A percentile compares a stretch with the other conserved stretches of the same genome.
These are phyloP conservation scores for Dactylonectria estremocensis DNA, from an alignment of 2,329 filamentous ascomycete genomes.

Conservation along the genomic window DNA sequence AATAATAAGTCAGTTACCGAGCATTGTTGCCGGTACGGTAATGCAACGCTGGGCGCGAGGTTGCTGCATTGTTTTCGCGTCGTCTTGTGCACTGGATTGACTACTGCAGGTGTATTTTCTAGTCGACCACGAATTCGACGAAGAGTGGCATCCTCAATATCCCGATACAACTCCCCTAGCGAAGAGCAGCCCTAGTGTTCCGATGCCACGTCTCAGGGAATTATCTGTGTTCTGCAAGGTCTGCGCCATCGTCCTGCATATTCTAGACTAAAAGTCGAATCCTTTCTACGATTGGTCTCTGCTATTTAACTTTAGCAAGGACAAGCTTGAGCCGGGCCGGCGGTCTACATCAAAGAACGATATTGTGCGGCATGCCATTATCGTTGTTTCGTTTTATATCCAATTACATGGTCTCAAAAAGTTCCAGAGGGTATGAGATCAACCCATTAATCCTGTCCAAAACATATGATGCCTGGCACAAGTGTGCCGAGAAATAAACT, in stretches of 20 bases:
- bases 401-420: not conserved
- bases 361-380: not conserved
- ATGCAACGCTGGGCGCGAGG: constrained; percentile 16
- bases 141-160: constrained; percentile 3
- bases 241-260: not conserved
- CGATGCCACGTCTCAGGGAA: not conserved
- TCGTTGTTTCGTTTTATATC: not conserved
- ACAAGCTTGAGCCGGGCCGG: not conserved
- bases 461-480: not conserved
- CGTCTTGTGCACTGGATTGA: not conserved
- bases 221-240: not conserved
- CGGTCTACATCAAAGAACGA: not conserved
- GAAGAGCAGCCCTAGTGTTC: not conserved
- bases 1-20: not conserved
- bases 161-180: constrained; percentile 3
- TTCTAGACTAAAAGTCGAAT: not conserved
- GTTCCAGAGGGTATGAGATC: not conserved
- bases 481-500: not conserved
- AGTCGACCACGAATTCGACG: not conserved
- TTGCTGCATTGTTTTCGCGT: not conserved
- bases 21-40: not conserved
- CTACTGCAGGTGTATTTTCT: constrained; percentile 17
- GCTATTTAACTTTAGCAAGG: not conserved
- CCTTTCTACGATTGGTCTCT: not conserved
- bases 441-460: not conserved